Evolutionary conservation across 257 asterid genomes (phyloP).

Genomic region (Fraxinus anomala): DNA sequence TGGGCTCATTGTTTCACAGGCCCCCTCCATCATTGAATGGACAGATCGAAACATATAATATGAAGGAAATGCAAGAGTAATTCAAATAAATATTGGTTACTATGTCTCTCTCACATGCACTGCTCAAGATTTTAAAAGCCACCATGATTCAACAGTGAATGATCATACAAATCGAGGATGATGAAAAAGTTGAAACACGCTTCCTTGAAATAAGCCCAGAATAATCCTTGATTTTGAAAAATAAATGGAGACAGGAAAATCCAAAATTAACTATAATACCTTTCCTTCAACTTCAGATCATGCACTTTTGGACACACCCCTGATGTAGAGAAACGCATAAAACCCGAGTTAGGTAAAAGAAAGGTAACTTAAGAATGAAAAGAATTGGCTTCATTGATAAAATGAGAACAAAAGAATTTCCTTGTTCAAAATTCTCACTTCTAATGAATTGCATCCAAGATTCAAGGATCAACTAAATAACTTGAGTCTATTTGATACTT

Average conservation of each 20-base stretch:
- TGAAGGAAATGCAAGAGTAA: not conserved
- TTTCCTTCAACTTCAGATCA: conserved; percentile 92
- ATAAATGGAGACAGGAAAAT: not conserved
- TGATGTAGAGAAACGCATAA: conserved; percentile 36
- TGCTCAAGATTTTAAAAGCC: not conserved
- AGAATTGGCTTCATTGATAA: conserved; percentile 7
- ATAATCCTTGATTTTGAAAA: not conserved
- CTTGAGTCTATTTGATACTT: not conserved
- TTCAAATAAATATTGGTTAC: not conserved
- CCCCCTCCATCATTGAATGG: not conserved
- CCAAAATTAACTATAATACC: conserved; percentile 47
- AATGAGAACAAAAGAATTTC: conserved; percentile 1
- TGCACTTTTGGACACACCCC: conserved; percentile 92
- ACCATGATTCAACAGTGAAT: not conserved
- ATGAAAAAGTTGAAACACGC: not conserved
- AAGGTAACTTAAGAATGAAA: not conserved
- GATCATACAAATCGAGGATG: not conserved
- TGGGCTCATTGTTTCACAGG: not conserved
- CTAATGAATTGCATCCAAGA: not conserved
- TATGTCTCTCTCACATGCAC: not conserved
- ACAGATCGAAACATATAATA: not conserved
- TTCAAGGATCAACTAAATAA: not conserved
- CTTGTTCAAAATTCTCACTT: not conserved
- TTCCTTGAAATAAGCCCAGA: not conserved
- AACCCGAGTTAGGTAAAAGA: conserved; percentile 1